Evolutionary conservation across 1,284 basidiomycete genomes (phyloP).

Genomic region (Sporisorium exsertum): DNA sequence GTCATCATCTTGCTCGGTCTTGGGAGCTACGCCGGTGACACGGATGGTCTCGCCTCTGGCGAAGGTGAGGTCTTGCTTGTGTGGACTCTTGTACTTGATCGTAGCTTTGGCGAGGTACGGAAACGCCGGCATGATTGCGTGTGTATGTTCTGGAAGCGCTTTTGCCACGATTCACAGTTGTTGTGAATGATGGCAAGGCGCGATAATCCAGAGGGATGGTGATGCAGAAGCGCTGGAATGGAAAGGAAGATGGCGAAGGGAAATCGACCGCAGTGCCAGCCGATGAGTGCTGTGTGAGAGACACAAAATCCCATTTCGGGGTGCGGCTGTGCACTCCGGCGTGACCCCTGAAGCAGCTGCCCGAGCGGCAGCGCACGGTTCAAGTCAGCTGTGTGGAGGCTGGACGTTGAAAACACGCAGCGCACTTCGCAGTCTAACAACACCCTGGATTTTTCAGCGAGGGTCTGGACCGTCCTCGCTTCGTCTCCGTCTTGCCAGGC

Average conservation of each 20-base stretch:
- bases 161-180: conserved; percentile 7
- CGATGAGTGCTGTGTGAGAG: background rate
- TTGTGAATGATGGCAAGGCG: background rate
- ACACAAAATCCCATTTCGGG: too few relatives aligned
- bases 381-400: conserved; percentile 3
- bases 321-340: conserved; percentile 7
- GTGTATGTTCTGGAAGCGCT: background rate
- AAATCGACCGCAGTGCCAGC: background rate
- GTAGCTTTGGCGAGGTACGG: conserved; percentile 58
- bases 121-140: conserved; percentile 33
- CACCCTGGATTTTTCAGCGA: background rate
- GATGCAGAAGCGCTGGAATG: background rate
- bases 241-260: background rate
- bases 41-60: conserved; percentile 64
- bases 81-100: conserved; percentile 64
- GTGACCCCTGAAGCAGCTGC: conserved; percentile 4
- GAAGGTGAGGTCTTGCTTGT: conserved; percentile 65
- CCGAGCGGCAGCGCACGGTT: background rate
- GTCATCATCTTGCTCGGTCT: conserved; percentile 52
- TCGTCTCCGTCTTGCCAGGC: background rate
- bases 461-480: conserved; percentile 1
- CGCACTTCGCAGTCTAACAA: background rate
- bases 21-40: conserved; percentile 61
- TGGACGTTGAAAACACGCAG: background rate
- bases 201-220: background rate